These are phyloP conservation scores for Daldinia sp. DNA, from an alignment of 2,329 filamentous ascomycete genomes.

Conservation along the genomic window DNA sequence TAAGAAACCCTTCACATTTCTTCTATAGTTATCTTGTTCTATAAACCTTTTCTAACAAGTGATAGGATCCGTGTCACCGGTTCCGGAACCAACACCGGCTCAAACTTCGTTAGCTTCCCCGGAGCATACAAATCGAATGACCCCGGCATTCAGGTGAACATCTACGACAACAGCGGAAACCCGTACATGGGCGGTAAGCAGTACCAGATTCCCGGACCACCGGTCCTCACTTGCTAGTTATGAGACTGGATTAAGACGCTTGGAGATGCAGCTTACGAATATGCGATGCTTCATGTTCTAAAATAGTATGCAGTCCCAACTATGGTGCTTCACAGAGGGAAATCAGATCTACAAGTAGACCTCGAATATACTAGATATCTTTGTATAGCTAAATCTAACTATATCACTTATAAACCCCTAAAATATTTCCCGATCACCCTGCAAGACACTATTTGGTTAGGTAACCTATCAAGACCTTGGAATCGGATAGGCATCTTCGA, in stretches of 20 bases:
- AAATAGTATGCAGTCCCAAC: neutral
- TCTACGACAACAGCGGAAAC: slow-evolving; percentile 46
- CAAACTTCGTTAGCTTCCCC: slow-evolving; percentile 48
- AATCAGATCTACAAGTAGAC: neutral
- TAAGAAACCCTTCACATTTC: slow-evolving; percentile 15
- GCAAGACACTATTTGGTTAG: neutral
- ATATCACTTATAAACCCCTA: neutral
- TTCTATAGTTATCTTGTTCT: neutral
- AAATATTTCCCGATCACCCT: neutral
- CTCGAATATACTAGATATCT: neutral
- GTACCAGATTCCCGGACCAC: slow-evolving; percentile 50
- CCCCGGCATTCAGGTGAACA: slow-evolving; percentile 48
- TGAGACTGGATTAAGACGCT: neutral
- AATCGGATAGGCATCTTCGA: too few relatives aligned
- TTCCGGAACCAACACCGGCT: slow-evolving; percentile 44
- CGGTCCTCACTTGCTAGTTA: slow-evolving; percentile 8
- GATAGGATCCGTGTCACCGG: slow-evolving; percentile 43
- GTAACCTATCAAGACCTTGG: neutral
- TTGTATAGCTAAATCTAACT: neutral
- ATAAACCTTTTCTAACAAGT: neutral
- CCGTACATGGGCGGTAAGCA: slow-evolving; percentile 45
- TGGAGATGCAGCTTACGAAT: too few relatives aligned
- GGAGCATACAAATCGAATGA: slow-evolving; percentile 48
- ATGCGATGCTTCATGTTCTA: neutral
- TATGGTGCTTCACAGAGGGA: neutral